Percentiles rank a stretch among this genome's conserved stretches.
Conservation (phyloP, 2,329 filamentous ascomycete species). For the Aureobasidium sp. region DNA sequence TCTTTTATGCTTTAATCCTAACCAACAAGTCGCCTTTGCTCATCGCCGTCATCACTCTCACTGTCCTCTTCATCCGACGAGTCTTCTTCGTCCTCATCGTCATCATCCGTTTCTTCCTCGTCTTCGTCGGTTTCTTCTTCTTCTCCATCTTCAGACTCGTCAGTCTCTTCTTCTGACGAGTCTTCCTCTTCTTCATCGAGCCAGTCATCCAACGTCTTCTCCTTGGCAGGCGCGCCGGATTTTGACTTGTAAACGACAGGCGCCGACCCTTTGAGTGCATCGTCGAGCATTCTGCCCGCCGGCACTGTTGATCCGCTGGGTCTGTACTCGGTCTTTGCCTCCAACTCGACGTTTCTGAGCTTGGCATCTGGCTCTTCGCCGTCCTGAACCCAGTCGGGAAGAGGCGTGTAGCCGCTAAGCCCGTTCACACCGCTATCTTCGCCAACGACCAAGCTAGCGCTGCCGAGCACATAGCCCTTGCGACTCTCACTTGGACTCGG, state of each 20-base stretch:
- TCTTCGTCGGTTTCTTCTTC: slow-evolving; percentile 42
- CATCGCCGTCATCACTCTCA: slow-evolving; percentile 22
- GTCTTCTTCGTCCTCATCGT: slow-evolving; percentile 42
- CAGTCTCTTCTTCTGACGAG: slow-evolving; percentile 37
- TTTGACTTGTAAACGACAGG: slow-evolving; percentile 36
- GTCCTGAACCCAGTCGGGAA: slow-evolving; percentile 77
- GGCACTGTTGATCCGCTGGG: slow-evolving; percentile 34
- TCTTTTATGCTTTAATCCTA: slow-evolving; percentile 14
- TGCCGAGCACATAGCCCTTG: slow-evolving; percentile 70
- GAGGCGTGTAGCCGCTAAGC: slow-evolving; percentile 64
- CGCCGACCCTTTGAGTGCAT: slow-evolving; percentile 38
- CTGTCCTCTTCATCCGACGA: slow-evolving; percentile 31
- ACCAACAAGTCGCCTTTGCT: slow-evolving; percentile 30
- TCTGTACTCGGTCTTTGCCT: slow-evolving; percentile 28
- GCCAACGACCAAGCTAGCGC: slow-evolving; percentile 75
- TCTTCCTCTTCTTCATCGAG: slow-evolving; percentile 60
- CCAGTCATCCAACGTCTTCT: slow-evolving; percentile 90
- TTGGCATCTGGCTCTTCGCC: slow-evolving; percentile 71
- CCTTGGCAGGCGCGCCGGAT: slow-evolving; percentile 36
- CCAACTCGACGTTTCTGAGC: slow-evolving; percentile 53
- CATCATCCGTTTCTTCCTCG: slow-evolving; percentile 45
- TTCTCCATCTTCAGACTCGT: slow-evolving; percentile 42
- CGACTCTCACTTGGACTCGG: slow-evolving; percentile 81
- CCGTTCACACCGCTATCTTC: slow-evolving; percentile 65
- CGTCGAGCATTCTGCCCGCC: slow-evolving; percentile 57